phyloP scores from a whole-genome alignment of 257 asterid genomes.

The Solanum pinnatisectum region DNA sequence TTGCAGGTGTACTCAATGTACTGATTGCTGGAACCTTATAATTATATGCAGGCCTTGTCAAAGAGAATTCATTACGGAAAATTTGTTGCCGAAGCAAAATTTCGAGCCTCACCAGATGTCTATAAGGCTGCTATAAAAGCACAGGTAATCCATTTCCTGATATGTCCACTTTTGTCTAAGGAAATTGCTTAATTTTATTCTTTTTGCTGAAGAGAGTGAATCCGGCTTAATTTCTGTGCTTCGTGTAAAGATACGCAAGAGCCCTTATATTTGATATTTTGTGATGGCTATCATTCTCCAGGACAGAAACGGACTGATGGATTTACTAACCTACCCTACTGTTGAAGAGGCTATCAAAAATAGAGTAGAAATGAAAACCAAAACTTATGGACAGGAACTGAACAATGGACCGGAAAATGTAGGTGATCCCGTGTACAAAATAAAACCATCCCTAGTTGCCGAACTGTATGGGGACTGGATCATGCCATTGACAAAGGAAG shows the following conservation, averaged over 20 bases:
- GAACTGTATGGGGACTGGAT: constrained; percentile 74
- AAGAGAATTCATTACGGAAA: constrained; percentile 95
- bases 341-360: constrained; percentile 61
- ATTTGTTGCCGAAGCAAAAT: constrained; percentile 96
- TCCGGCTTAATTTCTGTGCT: background rate
- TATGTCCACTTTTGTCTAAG: background rate
- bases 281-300: constrained; percentile 11
- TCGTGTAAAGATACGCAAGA: background rate
- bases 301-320: constrained; percentile 56
- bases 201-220: background rate
- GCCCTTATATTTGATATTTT: background rate
- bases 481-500: constrained; percentile 95
- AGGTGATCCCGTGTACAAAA: constrained; percentile 46
- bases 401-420: constrained; percentile 17
- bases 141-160: constrained; percentile 29
- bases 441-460: constrained; percentile 66
- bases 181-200: background rate
- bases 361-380: constrained; percentile 78
- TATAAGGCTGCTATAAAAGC: constrained; percentile 59
- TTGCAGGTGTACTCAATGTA: background rate
- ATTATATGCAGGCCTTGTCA: constrained; percentile 48
- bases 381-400: constrained; percentile 69
- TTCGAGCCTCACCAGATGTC: constrained; percentile 57
- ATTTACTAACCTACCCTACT: constrained; percentile 51
- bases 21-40: background rate